phyloP scores from a whole-genome alignment of 2,329 filamentous ascomycete genomes.

The Rhytidhysteron rufulum region DNA sequence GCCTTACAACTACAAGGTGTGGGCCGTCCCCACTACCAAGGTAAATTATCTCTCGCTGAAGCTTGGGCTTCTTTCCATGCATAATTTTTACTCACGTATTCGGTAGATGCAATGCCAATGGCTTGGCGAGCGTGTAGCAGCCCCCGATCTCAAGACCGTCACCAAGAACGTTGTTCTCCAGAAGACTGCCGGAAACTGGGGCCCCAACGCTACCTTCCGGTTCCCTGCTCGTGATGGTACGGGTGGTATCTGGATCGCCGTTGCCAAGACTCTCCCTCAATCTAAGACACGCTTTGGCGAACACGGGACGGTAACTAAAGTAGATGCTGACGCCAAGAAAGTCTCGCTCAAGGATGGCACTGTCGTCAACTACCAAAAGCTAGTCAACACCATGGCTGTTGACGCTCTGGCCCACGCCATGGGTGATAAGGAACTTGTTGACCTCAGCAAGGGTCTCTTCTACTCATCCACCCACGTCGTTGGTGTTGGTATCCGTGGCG shows the following conservation, averaged over 20 bases:
- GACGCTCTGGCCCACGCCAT: conserved; percentile 85
- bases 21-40: conserved; percentile 96
- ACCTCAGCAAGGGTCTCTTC: conserved; percentile 84
- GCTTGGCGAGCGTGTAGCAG: conserved; percentile 97
- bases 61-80: not conserved
- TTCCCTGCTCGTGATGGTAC: conserved; percentile 96
- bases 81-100: conserved; percentile 4
- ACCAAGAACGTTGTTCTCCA: conserved; percentile 92
- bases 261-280: conserved; percentile 86
- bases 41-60: conserved; percentile 53
- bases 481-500: conserved; percentile 88
- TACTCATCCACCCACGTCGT: conserved; percentile 98
- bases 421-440: conserved; percentile 78
- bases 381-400: conserved; percentile 94
- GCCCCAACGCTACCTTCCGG: conserved; percentile 95
- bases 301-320: conserved; percentile 76
- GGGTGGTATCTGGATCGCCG: conserved; percentile 97
- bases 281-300: conserved; percentile 90
- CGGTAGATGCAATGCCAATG: conserved; percentile 94
- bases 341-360: conserved; percentile 81
- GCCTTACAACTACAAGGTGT: conserved; percentile 99
- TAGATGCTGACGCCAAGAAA: conserved; percentile 80
- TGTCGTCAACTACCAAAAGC: conserved; percentile 84
- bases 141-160: conserved; percentile 89
- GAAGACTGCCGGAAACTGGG: conserved; percentile 97